phyloP scores from a whole-genome alignment of 441 rosid genomes.

The Macaranga tanarius region DNA sequence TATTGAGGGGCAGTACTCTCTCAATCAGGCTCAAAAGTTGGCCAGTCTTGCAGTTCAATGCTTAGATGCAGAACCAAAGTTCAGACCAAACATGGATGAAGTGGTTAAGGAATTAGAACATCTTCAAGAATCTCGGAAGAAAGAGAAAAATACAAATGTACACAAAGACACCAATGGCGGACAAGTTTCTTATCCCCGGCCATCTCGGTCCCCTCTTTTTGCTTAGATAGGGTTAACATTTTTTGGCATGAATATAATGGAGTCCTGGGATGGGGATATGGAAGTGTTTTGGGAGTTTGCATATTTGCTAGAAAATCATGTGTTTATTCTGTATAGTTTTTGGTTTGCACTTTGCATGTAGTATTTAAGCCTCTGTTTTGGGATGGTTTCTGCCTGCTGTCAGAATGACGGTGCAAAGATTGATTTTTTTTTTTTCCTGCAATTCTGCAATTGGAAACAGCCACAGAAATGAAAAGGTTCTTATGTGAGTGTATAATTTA shows the following conservation, averaged over 20 bases:
- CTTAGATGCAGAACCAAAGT: constrained; percentile 46
- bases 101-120: constrained; percentile 49
- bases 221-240: background rate
- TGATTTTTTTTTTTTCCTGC: background rate
- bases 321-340: constrained; percentile 18
- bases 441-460: constrained; percentile 15
- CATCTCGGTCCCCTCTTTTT: constrained; percentile 19
- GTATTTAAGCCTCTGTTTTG: constrained; percentile 7
- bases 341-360: constrained; percentile 2
- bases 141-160: constrained; percentile 6
- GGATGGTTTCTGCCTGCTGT: background rate
- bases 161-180: background rate
- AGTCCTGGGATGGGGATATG: constrained; percentile 1
- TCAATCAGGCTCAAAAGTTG: constrained; percentile 46
- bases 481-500: background rate
- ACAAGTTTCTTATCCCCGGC: constrained; percentile 18
- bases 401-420: background rate
- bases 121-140: constrained; percentile 18
- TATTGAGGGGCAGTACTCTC: constrained; percentile 58
- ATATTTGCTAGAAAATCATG: background rate
- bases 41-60: constrained; percentile 56
- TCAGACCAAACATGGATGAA: constrained; percentile 63
- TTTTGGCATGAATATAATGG: background rate
- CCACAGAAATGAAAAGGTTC: background rate
- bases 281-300: background rate